Percentiles rank a stretch among this genome's conserved stretches.
Evolutionary conservation across 306 rosid species (phyloP).

Genomic region (Prosopis cineraria): DNA sequence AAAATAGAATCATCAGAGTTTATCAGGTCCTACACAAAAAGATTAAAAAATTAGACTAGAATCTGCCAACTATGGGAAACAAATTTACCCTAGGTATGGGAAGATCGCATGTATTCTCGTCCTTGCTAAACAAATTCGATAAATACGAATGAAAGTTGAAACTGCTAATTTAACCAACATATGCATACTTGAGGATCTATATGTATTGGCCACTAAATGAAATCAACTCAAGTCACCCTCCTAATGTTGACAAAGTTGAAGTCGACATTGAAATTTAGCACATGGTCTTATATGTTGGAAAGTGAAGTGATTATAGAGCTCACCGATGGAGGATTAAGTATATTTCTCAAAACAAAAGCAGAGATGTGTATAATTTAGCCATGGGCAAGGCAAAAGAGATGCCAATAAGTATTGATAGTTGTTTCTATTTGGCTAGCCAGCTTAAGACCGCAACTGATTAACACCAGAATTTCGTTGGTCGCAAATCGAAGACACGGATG

Average conservation of each 20-base stretch:
- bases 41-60: not conserved
- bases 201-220: not conserved
- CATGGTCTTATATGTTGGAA: not conserved
- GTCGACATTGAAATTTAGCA: not conserved
- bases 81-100: not conserved
- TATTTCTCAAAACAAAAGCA: not conserved
- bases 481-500: not conserved
- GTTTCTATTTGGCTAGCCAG: not conserved
- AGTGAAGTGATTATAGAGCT: not conserved
- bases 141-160: not conserved
- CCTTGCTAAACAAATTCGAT: not conserved
- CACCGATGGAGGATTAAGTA: not conserved
- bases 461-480: not conserved
- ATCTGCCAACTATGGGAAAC: not conserved
- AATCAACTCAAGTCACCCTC: conserved; percentile 2
- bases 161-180: not conserved
- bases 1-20: not conserved
- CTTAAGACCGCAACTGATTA: not conserved
- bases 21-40: not conserved
- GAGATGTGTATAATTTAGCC: not conserved
- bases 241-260: not conserved
- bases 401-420: not conserved
- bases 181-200: not conserved
- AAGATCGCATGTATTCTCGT: not conserved
- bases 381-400: not conserved